Evolutionary conservation across 139 green algal species (phyloP).

Genomic region (Ettlia oleoabundans): DNA sequence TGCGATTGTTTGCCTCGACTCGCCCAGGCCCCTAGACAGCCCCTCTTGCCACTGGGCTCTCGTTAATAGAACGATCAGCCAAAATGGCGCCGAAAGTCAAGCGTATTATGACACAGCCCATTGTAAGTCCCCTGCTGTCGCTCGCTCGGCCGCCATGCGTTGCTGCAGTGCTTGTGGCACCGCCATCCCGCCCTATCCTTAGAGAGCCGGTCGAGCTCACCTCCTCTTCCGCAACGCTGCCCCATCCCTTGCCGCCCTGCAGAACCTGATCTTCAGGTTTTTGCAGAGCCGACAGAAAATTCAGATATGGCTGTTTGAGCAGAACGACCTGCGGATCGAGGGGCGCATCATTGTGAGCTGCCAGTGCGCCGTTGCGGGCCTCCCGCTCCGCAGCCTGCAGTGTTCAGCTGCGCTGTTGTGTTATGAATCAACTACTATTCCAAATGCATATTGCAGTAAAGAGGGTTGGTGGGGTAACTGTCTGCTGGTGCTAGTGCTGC

Average conservation of each 20-base stretch:
- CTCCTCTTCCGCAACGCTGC: too few species aligned
- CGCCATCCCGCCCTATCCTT: too few species aligned
- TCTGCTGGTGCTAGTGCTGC: too few species aligned
- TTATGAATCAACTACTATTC: too few species aligned
- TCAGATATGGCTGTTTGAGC: conserved; percentile 98
- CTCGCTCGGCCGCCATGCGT: background rate
- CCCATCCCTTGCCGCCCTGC: conserved; percentile 12
- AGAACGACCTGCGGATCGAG: conserved; percentile 93
- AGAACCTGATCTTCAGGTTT: conserved; percentile 99
- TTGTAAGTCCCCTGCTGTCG: conserved; percentile 54
- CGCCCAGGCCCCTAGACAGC: background rate
- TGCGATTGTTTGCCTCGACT: background rate
- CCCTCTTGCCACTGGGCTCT: background rate
- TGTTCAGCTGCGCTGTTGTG: too few species aligned
- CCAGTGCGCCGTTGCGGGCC: background rate
- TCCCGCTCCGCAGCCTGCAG: background rate
- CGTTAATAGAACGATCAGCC: conserved; percentile 1
- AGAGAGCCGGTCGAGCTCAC: too few species aligned
- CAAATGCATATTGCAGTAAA: too few species aligned
- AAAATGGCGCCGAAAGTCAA: conserved; percentile 43
- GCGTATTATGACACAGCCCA: conserved; percentile 91
- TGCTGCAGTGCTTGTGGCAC: background rate
- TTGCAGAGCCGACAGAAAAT: conserved; percentile 94
- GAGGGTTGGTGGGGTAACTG: too few species aligned
- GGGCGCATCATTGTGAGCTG: conserved; percentile 92